A percentile compares a stretch with the other conserved stretches of the same genome.
These are phyloP conservation scores for Trypanosoma avium DNA, from an alignment of 208 protist genomes.

Conservation along the genomic window DNA sequence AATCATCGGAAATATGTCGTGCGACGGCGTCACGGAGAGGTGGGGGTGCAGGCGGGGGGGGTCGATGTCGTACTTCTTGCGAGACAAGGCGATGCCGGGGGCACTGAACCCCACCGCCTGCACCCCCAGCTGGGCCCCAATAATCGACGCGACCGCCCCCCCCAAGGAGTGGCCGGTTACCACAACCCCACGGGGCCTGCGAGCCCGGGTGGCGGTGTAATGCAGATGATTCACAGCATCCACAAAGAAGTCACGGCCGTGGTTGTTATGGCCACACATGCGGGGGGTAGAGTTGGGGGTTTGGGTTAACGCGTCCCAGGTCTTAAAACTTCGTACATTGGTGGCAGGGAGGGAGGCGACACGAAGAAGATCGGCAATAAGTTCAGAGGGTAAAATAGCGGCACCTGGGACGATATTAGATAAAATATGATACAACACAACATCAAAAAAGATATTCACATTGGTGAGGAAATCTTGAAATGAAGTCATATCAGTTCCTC, in stretches of 20 bases:
- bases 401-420: conserved; percentile 61
- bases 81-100: conserved; percentile 62
- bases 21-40: conserved; percentile 60
- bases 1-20: conserved; percentile 74
- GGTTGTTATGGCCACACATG: conserved; percentile 76
- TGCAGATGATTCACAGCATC: conserved; percentile 75
- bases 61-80: conserved; percentile 50
- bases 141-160: conserved; percentile 67
- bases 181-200: conserved; percentile 43
- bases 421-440: conserved; percentile 70
- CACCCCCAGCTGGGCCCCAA: conserved; percentile 60
- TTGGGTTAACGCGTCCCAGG: conserved; percentile 32
- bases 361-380: conserved; percentile 58
- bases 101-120: conserved; percentile 70
- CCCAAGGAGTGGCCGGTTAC: conserved; percentile 84
- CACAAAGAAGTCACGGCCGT: conserved; percentile 70
- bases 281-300: conserved; percentile 46
- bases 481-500: conserved; percentile 75
- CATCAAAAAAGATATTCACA: conserved; percentile 79
- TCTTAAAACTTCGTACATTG: background rate
- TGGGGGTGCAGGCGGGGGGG: conserved; percentile 46
- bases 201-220: conserved; percentile 37
- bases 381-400: conserved; percentile 52
- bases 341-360: conserved; percentile 46
- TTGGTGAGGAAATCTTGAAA: conserved; percentile 77